Conservation (phyloP, 768 basidiomycete species). For the Mycena albidolilacea region DNA sequence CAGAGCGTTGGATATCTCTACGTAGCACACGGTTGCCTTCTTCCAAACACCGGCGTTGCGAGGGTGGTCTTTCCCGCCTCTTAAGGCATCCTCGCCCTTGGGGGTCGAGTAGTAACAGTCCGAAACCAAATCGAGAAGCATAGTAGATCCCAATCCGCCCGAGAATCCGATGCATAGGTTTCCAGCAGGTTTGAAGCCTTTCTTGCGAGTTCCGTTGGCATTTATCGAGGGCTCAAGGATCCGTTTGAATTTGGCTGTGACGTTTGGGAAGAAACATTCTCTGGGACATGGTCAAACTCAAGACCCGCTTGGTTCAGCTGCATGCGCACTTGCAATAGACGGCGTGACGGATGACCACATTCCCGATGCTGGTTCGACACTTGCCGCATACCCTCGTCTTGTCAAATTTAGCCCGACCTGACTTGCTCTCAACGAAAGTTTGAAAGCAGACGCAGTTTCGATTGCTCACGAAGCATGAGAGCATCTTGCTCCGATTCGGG, state of each 20-base stretch:
- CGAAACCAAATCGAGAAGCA: conserved; percentile 78
- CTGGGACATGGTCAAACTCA: conserved; percentile 48
- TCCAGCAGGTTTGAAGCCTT: conserved; percentile 75
- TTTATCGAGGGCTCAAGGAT: conserved; percentile 78
- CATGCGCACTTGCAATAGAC: conserved; percentile 85
- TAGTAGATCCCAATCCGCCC: conserved; percentile 84
- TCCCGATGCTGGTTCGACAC: conserved; percentile 77
- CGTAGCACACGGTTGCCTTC: conserved; percentile 75
- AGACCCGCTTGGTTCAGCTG: conserved; percentile 14
- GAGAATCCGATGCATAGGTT: conserved; percentile 80
- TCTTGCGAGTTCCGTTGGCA: conserved; percentile 69
- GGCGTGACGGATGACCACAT: conserved; percentile 82
- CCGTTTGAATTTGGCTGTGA: conserved; percentile 75
- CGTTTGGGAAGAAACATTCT: conserved; percentile 76
- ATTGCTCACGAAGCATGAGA: conserved; percentile 75
- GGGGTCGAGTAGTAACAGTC: conserved; percentile 66
- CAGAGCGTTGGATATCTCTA: conserved; percentile 76
- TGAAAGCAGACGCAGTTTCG: background rate
- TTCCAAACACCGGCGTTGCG: conserved; percentile 74
- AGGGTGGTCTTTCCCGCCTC: conserved; percentile 78
- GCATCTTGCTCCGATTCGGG: conserved; percentile 71
- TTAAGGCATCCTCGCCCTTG: conserved; percentile 45
- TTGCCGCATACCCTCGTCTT: conserved; percentile 79
- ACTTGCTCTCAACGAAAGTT: conserved; percentile 19
- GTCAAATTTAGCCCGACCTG: conserved; percentile 79